Conservation (phyloP, 2,329 filamentous ascomycete genomes). For the Ophiostoma piceae region DNA sequence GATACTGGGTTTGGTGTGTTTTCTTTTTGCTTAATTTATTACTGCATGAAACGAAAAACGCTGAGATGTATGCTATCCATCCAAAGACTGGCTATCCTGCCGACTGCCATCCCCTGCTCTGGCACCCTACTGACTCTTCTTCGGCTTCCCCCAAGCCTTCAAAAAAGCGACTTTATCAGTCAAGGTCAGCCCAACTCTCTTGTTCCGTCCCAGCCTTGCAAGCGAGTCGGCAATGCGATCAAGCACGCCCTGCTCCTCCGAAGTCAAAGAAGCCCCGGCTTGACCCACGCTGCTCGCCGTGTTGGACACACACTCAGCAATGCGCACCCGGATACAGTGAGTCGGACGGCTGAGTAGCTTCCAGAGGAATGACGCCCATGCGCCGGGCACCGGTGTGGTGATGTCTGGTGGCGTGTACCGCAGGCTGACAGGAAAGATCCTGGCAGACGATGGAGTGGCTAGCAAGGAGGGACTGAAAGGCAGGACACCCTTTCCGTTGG, state of each 20-base stretch:
- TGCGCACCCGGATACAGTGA: slow-evolving; percentile 84
- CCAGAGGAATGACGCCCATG: slow-evolving; percentile 73
- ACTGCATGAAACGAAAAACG: background rate
- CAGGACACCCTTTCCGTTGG: slow-evolving; percentile 85
- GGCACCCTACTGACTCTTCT: background rate
- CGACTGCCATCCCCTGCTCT: background rate
- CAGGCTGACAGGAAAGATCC: slow-evolving; percentile 85
- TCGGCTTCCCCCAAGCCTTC: slow-evolving; percentile 53
- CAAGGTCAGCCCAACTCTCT: slow-evolving; percentile 78
- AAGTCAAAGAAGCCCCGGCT: slow-evolving; percentile 31
- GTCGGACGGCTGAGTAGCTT: slow-evolving; percentile 76
- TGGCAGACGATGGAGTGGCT: slow-evolving; percentile 58
- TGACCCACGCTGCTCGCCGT: slow-evolving; percentile 28
- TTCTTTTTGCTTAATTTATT: no score
- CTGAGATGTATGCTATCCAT: background rate
- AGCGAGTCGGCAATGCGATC: slow-evolving; percentile 79
- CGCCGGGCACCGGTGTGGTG: slow-evolving; percentile 79
- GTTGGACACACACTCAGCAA: slow-evolving; percentile 68
- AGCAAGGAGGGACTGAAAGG: slow-evolving; percentile 75
- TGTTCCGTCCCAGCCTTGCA: slow-evolving; percentile 80
- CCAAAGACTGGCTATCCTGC: background rate
- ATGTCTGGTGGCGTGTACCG: slow-evolving; percentile 85
- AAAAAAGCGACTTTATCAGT: slow-evolving; percentile 80
- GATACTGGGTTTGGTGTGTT: no score
- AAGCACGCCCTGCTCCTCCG: slow-evolving; percentile 63